phyloP scores from a whole-genome alignment of 768 basidiomycete species.

The Calocera viscosa region DNA sequence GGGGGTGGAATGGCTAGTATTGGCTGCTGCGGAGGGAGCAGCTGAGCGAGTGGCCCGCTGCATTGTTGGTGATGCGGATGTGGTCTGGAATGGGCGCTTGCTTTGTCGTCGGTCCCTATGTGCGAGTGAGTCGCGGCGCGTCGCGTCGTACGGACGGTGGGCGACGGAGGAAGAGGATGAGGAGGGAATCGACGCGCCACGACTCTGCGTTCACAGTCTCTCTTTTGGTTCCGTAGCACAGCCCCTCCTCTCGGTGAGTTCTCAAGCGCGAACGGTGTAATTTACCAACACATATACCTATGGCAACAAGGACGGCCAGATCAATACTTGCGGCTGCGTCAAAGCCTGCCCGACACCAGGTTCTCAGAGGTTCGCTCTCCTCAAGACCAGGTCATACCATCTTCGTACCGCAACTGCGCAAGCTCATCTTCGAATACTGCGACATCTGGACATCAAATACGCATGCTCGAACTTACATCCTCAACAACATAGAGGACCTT shows the following conservation, averaged over 20 bases:
- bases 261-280: too few relatives aligned
- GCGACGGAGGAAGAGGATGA: constrained; percentile 8
- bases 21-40: neutral
- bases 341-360: constrained; percentile 21
- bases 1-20: neutral
- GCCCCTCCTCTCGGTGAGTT: neutral
- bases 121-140: neutral
- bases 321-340: too few relatives aligned
- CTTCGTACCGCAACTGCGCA: constrained; percentile 68
- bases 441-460: constrained; percentile 67
- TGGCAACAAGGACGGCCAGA: neutral
- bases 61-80: constrained; percentile 33
- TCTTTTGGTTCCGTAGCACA: neutral
- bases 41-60: constrained; percentile 62
- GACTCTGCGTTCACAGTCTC: neutral
- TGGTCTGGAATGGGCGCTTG: neutral
- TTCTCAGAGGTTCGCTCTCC: constrained; percentile 38
- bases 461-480: constrained; percentile 57
- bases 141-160: constrained; percentile 13
- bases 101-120: constrained; percentile 1
- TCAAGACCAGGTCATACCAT: constrained; percentile 52
- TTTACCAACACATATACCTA: too few relatives aligned
- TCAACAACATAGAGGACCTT: constrained; percentile 47
- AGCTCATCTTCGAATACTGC: constrained; percentile 82
- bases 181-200: neutral